These are phyloP conservation scores for Boletus pseudo-olivaceus DNA, from an alignment of 768 basidiomycete species.

Conservation along the genomic window DNA sequence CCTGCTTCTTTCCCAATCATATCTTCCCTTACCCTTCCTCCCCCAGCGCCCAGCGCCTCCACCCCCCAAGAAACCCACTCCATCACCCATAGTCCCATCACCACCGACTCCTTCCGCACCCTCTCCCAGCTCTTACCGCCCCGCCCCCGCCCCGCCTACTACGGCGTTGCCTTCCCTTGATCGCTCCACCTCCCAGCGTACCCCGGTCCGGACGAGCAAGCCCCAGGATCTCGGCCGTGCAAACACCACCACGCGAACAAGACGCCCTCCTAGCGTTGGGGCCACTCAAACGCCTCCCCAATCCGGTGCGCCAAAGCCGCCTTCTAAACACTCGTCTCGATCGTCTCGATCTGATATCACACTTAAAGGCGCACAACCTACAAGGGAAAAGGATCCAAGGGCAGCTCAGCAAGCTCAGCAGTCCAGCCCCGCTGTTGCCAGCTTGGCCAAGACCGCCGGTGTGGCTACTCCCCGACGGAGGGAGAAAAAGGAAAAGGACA, in stretches of 20 bases:
- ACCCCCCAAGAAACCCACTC: constrained; percentile 39
- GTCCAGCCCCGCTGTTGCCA: constrained; percentile 60
- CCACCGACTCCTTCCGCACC: constrained; percentile 29
- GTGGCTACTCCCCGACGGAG: constrained; percentile 79
- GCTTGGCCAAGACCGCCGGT: constrained; percentile 63
- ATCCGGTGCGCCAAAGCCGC: constrained; percentile 32
- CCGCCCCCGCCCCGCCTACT: constrained; percentile 71
- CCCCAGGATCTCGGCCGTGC: constrained; percentile 50
- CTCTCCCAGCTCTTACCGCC: constrained; percentile 56
- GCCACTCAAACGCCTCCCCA: constrained; percentile 25
- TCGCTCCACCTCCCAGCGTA: constrained; percentile 83
- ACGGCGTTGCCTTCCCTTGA: constrained; percentile 69
- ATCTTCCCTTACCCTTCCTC: neutral
- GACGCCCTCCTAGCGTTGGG: constrained; percentile 47
- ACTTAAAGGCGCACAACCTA: constrained; percentile 38
- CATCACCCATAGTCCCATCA: constrained; percentile 28
- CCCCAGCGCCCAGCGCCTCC: constrained; percentile 38
- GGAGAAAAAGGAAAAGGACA: constrained; percentile 81
- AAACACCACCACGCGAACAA: constrained; percentile 68
- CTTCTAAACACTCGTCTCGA: constrained; percentile 51
- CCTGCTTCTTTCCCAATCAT: neutral
- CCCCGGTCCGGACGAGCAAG: constrained; percentile 52
- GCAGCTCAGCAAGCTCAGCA: constrained; percentile 39
- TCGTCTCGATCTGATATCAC: constrained; percentile 59
- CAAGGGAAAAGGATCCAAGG: constrained; percentile 38